Conservation (phyloP, 1,284 basidiomycete species). For the Cryptococcus deneoformans region DNA sequence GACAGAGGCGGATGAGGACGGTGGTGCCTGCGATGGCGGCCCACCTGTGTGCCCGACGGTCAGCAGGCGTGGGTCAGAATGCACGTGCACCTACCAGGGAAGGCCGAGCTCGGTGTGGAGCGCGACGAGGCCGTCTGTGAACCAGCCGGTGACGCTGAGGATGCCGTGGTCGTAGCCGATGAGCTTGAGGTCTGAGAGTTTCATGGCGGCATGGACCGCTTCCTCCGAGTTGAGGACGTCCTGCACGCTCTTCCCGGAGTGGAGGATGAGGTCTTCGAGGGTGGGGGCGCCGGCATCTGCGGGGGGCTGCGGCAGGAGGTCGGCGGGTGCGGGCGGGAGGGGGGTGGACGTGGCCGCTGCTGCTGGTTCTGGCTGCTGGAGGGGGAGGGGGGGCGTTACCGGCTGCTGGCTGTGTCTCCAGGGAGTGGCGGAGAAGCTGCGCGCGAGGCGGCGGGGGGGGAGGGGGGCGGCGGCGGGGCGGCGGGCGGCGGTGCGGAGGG, state of each 20-base stretch:
- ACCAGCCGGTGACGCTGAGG: constrained; percentile 61
- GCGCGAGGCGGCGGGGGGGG: constrained; percentile 10
- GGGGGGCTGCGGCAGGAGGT: constrained; percentile 31
- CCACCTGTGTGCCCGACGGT: constrained; percentile 52
- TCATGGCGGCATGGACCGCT: constrained; percentile 52
- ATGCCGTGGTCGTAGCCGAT: constrained; percentile 65
- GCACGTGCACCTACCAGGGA: constrained; percentile 58
- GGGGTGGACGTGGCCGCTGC: constrained; percentile 10
- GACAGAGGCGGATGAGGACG: constrained; percentile 62
- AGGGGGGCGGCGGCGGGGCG: constrained; percentile 1
- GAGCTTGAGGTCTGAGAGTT: constrained; percentile 73
- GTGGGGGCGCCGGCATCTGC: constrained; percentile 33
- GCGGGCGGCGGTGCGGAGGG: not conserved
- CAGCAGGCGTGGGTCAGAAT: not conserved
- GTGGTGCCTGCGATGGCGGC: constrained; percentile 73
- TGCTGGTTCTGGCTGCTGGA: constrained; percentile 6
- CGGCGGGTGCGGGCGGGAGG: constrained; percentile 21
- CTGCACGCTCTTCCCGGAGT: constrained; percentile 35
- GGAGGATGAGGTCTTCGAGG: constrained; percentile 42
- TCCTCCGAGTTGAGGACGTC: constrained; percentile 46
- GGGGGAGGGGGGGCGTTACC: not conserved
- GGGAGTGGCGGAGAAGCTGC: constrained; percentile 10
- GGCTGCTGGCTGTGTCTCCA: constrained; percentile 6
- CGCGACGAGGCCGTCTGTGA: constrained; percentile 63
- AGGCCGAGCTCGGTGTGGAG: constrained; percentile 70